These are phyloP conservation scores for Pseudogymnoascus sp. DNA, from an alignment of 2,329 filamentous ascomycete genomes.

Conservation along the genomic window DNA sequence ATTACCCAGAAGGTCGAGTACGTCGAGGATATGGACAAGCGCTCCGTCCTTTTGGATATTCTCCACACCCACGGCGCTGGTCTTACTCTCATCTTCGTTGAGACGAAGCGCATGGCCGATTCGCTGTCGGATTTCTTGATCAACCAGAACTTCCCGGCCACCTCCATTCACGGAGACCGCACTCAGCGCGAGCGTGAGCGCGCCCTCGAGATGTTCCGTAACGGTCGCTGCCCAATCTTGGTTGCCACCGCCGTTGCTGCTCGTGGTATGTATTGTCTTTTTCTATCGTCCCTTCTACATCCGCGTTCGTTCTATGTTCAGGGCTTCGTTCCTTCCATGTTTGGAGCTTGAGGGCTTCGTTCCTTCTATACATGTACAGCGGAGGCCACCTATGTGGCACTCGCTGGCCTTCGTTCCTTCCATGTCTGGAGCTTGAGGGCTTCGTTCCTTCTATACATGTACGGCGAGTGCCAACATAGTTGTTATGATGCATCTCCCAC, in stretches of 20 bases:
- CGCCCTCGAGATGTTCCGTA: constrained; percentile 95
- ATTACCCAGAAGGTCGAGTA: constrained; percentile 99
- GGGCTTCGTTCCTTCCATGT: too few relatives aligned
- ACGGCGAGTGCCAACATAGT: neutral
- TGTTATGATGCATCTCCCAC: too few relatives aligned
- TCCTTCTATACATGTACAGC: too few relatives aligned
- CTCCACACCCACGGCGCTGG: constrained; percentile 87
- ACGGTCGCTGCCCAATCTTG: constrained; percentile 87
- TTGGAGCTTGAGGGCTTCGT: too few relatives aligned
- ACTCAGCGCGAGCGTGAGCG: constrained; percentile 98
- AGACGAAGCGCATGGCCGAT: constrained; percentile 99
- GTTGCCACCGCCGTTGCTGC: constrained; percentile 96
- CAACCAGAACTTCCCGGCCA: constrained; percentile 97
- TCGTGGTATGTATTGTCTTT: constrained; percentile 32
- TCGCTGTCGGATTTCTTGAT: constrained; percentile 96
- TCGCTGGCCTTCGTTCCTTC: too few relatives aligned
- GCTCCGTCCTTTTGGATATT: constrained; percentile 93
- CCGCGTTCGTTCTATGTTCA: neutral
- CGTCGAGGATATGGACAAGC: constrained; percentile 94
- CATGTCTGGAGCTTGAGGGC: too few relatives aligned
- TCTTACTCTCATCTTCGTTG: constrained; percentile 94
- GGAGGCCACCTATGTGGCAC: too few relatives aligned
- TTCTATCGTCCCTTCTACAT: neutral
- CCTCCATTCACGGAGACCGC: constrained; percentile 96
- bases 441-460: neutral